Conservation (phyloP, 2,329 filamentous ascomycete species). For the Myrmaecium sp. region DNA sequence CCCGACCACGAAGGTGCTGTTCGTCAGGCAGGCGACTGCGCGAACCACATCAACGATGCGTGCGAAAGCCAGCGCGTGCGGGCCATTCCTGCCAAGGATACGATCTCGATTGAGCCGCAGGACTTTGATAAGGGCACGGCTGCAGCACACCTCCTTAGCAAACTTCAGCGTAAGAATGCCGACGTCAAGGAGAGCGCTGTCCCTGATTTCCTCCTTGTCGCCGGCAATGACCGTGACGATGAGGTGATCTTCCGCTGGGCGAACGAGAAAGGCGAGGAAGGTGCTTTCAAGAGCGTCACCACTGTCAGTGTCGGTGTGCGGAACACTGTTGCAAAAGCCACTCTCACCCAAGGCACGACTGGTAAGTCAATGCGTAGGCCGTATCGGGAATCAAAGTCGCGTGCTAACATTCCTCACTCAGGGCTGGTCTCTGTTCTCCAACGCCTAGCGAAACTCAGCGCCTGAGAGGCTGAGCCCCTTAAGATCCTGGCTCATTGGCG, state of each 20-base stretch:
- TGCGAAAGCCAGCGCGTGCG: slow-evolving; percentile 72
- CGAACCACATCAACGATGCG: slow-evolving; percentile 87
- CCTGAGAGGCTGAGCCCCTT: slow-evolving; percentile 3
- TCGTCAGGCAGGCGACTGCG: slow-evolving; percentile 74
- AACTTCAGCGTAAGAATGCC: slow-evolving; percentile 8
- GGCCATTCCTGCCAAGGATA: slow-evolving; percentile 64
- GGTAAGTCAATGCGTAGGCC: slow-evolving; percentile 51
- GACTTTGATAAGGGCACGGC: slow-evolving; percentile 82
- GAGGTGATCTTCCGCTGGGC: slow-evolving; percentile 93
- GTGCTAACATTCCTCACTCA: slow-evolving; percentile 6
- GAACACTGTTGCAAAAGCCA: slow-evolving; percentile 75
- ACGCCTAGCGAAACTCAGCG: slow-evolving; percentile 4
- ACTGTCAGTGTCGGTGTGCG: slow-evolving; percentile 76
- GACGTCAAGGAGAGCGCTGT: slow-evolving; percentile 9
- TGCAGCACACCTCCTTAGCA: slow-evolving; percentile 53
- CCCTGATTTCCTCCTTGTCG: slow-evolving; percentile 74
- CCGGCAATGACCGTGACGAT: slow-evolving; percentile 83
- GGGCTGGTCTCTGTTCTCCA: slow-evolving; percentile 3
- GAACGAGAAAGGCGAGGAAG: slow-evolving; percentile 49
- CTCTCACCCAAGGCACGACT: slow-evolving; percentile 79
- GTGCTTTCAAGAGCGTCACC: slow-evolving; percentile 40
- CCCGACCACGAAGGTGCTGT: slow-evolving; percentile 60
- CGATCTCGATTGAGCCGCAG: slow-evolving; percentile 67
- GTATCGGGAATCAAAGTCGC: slow-evolving; percentile 1
- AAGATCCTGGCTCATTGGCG: no score